Percentiles rank a stretch among this genome's conserved stretches.
These are phyloP conservation scores for Alternaria sp. DNA, from an alignment of 2,329 filamentous ascomycete species.

Conservation along the genomic window DNA sequence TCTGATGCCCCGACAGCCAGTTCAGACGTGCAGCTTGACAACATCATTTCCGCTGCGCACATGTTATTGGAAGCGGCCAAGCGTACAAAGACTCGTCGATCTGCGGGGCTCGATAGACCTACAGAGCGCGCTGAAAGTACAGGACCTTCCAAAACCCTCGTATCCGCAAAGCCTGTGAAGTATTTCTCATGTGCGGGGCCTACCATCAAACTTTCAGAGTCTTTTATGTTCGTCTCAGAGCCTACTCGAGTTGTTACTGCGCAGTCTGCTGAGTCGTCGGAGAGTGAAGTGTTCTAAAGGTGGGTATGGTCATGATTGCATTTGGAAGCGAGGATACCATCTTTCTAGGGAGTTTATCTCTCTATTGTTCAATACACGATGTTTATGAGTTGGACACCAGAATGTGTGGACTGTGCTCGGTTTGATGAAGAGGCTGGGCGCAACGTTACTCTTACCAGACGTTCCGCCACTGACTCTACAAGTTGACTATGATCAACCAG, in stretches of 20 bases:
- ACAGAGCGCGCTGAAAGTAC: not conserved
- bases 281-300: slow-evolving; percentile 20
- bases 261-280: slow-evolving; percentile 53
- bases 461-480: too few relatives aligned
- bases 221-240: not conserved
- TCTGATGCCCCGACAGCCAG: slow-evolving; percentile 1
- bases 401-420: too few relatives aligned
- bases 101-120: not conserved
- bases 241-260: slow-evolving; percentile 36
- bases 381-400: slow-evolving; percentile 13
- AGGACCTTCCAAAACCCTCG: not conserved
- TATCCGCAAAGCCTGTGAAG: not conserved
- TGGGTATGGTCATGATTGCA: slow-evolving; percentile 30
- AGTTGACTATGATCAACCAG: too few relatives aligned
- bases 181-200: not conserved
- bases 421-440: too few relatives aligned
- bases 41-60: slow-evolving; percentile 9
- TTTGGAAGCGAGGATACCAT: slow-evolving; percentile 45
- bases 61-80: slow-evolving; percentile 5
- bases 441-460: too few relatives aligned
- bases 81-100: not conserved
- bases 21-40: not conserved
- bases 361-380: slow-evolving; percentile 7
- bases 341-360: slow-evolving; percentile 23
- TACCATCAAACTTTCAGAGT: not conserved